These are phyloP conservation scores for Rutidosis leptorrhynchoides DNA, from an alignment of 129 eudicot species.

Conservation along the genomic window DNA sequence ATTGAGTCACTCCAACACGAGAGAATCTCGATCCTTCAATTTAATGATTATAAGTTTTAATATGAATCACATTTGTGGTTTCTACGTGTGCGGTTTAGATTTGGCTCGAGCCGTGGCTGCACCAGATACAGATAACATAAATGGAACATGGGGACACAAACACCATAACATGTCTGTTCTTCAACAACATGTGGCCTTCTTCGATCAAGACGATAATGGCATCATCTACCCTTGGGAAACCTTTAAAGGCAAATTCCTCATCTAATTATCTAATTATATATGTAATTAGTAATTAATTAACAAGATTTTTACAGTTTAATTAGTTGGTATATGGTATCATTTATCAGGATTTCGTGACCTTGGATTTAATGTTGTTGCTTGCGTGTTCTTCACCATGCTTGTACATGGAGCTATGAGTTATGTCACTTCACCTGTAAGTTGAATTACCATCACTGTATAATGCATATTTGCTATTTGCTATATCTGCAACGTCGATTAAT, in stretches of 20 bases:
- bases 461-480: neutral
- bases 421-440: constrained; percentile 47
- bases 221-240: constrained; percentile 55
- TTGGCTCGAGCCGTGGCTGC: constrained; percentile 57
- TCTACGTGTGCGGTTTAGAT: constrained; percentile 25
- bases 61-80: neutral
- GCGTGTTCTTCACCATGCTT: constrained; percentile 29
- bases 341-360: constrained; percentile 50
- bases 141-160: constrained; percentile 55
- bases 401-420: constrained; percentile 51
- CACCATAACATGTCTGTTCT: constrained; percentile 51
- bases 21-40: too few species aligned
- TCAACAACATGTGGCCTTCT: constrained; percentile 57
- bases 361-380: constrained; percentile 47
- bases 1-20: too few species aligned
- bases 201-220: constrained; percentile 52
- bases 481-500: neutral
- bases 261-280: neutral
- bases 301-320: neutral
- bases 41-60: neutral
- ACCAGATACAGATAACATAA: constrained; percentile 49
- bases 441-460: neutral
- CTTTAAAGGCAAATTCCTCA: constrained; percentile 31
- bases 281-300: too few species aligned
- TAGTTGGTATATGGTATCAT: neutral